Evolutionary conservation across 2,329 filamentous ascomycete genomes (phyloP).

Genomic region (Trichoderma pleuroti): DNA sequence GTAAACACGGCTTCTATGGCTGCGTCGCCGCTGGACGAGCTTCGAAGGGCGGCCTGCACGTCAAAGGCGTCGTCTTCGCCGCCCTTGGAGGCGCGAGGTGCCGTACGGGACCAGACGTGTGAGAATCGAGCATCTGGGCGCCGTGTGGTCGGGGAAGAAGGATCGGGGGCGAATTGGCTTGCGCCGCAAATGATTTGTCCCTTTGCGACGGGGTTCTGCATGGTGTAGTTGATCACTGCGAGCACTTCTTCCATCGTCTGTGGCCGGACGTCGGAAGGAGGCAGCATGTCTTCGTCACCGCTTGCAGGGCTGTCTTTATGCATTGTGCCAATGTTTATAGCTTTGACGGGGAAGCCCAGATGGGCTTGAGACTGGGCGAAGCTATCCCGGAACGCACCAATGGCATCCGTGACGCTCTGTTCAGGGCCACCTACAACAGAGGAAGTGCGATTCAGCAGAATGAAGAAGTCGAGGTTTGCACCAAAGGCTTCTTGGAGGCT

Average conservation of each 20-base stretch:
- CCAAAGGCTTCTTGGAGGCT: slow-evolving; percentile 6
- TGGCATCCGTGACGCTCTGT: neutral
- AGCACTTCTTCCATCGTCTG: slow-evolving; percentile 8
- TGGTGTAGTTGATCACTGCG: slow-evolving; percentile 17
- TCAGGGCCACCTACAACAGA: neutral
- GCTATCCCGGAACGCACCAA: slow-evolving; percentile 11
- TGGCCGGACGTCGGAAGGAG: neutral
- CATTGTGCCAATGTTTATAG: neutral
- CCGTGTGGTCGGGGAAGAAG: neutral
- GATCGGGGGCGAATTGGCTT: neutral
- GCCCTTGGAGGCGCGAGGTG: neutral
- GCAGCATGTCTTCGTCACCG: neutral
- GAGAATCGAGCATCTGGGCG: slow-evolving; percentile 15
- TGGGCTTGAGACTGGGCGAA: slow-evolving; percentile 3
- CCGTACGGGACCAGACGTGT: slow-evolving; percentile 11
- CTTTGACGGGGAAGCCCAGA: slow-evolving; percentile 1
- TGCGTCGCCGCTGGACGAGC: neutral
- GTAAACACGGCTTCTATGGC: slow-evolving; percentile 10
- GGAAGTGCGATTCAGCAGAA: slow-evolving; percentile 1
- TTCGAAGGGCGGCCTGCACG: neutral
- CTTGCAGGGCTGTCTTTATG: neutral
- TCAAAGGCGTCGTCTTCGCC: slow-evolving; percentile 8
- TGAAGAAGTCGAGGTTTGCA: slow-evolving; percentile 16
- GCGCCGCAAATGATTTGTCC: slow-evolving; percentile 15
- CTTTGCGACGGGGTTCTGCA: neutral